A percentile compares a stretch with the other conserved stretches of the same genome.
Conservation (phyloP, 2,329 filamentous ascomycete species). For the Seiridium cupressi region DNA sequence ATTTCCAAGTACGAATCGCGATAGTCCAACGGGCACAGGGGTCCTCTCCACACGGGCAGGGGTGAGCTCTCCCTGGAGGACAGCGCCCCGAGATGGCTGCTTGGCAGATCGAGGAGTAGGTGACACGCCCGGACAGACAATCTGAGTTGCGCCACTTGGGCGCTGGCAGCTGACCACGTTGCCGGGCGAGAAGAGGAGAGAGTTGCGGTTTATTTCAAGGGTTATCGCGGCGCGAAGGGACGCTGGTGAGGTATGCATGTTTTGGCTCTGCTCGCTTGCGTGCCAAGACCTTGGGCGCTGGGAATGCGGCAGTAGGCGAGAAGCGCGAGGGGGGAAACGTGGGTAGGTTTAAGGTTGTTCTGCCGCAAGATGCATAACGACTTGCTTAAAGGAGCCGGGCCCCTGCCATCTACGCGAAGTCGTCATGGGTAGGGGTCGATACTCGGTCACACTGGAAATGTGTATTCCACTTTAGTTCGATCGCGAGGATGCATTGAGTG, state of each 20-base stretch:
- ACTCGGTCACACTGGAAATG: background rate
- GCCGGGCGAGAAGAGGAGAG: background rate
- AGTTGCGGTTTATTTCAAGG: background rate
- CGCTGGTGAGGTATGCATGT: background rate
- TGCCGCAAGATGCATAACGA: background rate
- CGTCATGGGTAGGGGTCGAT: background rate
- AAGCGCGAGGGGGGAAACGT: background rate
- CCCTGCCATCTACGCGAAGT: background rate
- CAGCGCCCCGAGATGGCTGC: background rate
- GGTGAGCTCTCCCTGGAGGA: background rate
- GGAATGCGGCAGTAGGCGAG: background rate
- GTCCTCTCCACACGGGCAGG: slow-evolving; percentile 6
- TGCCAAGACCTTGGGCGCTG: background rate
- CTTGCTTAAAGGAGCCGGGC: background rate
- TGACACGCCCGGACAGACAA: background rate
- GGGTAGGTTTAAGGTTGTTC: background rate
- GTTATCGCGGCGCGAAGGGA: background rate
- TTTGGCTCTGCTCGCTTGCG: background rate
- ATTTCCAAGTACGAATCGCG: background rate
- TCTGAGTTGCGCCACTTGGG: background rate
- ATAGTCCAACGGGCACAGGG: background rate
- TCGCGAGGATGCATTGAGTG: background rate
- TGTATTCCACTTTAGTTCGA: background rate
- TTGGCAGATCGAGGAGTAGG: background rate
- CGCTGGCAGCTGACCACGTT: background rate